A percentile compares a stretch with the other conserved stretches of the same genome.
Evolutionary conservation across 805 yeast species (phyloP).

Genomic region (Citeromyces nyonsensis): DNA sequence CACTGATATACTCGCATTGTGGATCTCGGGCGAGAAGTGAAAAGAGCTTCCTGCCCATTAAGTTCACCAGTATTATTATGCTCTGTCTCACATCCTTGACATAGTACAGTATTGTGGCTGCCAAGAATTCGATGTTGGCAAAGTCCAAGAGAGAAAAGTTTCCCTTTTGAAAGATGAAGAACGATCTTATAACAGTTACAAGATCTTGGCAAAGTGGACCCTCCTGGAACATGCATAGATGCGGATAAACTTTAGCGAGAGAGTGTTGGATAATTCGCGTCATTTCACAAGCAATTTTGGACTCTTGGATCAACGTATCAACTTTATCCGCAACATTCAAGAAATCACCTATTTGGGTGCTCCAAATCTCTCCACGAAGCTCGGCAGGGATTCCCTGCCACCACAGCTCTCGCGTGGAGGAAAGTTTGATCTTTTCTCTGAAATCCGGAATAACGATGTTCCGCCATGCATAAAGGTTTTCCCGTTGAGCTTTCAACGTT

Average conservation of each 20-base stretch:
- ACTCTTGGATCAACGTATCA: background rate
- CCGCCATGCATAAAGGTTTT: slow-evolving; percentile 25
- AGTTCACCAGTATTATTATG: slow-evolving; percentile 10
- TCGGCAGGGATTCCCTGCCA: slow-evolving; percentile 40
- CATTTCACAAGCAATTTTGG: background rate
- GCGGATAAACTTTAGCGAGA: too few species aligned
- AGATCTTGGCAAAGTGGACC: too few species aligned
- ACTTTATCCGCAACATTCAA: slow-evolving; percentile 7
- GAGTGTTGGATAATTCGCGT: background rate
- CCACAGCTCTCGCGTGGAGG: slow-evolving; percentile 35
- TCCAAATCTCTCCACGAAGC: slow-evolving; percentile 36
- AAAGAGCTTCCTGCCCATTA: slow-evolving; percentile 12
- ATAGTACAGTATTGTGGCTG: too few species aligned
- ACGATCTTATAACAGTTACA: slow-evolving; percentile 11
- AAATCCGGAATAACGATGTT: slow-evolving; percentile 19
- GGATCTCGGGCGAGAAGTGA: too few species aligned
- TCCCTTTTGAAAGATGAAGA: background rate
- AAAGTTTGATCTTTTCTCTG: slow-evolving; percentile 15
- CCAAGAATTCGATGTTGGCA: background rate
- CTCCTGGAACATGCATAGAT: too few species aligned
- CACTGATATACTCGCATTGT: slow-evolving; percentile 19
- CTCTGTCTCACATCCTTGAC: too few species aligned
- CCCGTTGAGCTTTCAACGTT: slow-evolving; percentile 16
- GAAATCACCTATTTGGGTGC: slow-evolving; percentile 21
- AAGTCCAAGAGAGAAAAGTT: background rate